phyloP scores from a whole-genome alignment of 1,139 yeast genomes.

The Yamadazyma buinensis region DNA sequence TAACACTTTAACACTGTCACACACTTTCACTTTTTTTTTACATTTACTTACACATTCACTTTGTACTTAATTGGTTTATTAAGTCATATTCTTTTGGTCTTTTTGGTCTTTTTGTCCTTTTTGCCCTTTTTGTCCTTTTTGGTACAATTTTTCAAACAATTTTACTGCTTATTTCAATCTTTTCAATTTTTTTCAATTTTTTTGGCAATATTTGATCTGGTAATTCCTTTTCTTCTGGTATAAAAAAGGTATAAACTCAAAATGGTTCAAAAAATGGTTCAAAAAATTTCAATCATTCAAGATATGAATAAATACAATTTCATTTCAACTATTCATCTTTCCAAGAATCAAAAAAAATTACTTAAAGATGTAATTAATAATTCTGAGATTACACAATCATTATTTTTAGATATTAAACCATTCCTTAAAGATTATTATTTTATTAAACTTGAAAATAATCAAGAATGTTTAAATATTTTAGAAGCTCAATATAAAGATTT shows the following conservation, averaged over 20 bases:
- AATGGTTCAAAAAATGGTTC: background rate
- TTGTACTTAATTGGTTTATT: too few species aligned
- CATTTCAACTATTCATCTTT: slow-evolving; percentile 3
- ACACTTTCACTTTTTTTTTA: too few species aligned
- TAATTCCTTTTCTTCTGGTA: too few species aligned
- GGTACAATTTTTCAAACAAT: too few species aligned
- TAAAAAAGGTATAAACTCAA: background rate
- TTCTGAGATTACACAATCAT: slow-evolving; percentile 6
- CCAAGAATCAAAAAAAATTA: slow-evolving; percentile 10
- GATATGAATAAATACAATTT: slow-evolving; percentile 2
- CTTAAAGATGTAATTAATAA: slow-evolving; percentile 10
- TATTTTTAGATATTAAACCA: slow-evolving; percentile 14
- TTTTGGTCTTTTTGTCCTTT: too few species aligned
- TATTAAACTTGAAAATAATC: slow-evolving; percentile 3
- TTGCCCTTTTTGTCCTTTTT: too few species aligned
- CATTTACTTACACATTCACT: too few species aligned
- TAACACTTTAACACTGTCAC: too few species aligned
- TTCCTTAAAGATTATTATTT: slow-evolving; percentile 4
- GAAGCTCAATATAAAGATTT: slow-evolving; percentile 16
- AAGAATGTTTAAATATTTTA: background rate
- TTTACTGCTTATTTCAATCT: too few species aligned
- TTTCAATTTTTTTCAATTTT: too few species aligned
- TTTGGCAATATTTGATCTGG: too few species aligned
- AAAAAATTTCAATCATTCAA: slow-evolving; percentile 1
- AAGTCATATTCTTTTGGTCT: too few species aligned